Percentiles rank a stretch among this genome's conserved stretches.
Conservation (phyloP, 2,329 filamentous ascomycete genomes). For the Diplodia seriata region DNA sequence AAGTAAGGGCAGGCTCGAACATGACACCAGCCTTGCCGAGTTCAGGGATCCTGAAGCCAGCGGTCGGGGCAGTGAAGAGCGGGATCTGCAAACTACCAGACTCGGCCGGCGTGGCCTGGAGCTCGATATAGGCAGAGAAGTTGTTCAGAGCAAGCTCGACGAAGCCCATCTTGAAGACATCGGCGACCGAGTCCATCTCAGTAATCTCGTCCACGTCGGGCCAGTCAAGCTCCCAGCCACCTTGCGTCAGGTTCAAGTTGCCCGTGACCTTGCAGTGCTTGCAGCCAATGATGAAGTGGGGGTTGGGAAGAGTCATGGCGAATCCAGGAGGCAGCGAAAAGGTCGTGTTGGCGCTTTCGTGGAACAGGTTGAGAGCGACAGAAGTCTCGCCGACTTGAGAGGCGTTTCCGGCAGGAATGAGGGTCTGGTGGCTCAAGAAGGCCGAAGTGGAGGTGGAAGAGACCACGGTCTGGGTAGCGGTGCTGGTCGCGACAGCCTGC, state of each 20-base stretch:
- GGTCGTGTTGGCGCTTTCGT: constrained; percentile 39
- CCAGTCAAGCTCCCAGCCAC: constrained; percentile 41
- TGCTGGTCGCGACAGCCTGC: neutral
- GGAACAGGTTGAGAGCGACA: constrained; percentile 39
- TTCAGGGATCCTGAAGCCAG: constrained; percentile 46
- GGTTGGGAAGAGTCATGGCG: constrained; percentile 35
- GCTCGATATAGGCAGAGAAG: constrained; percentile 45
- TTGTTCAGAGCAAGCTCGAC: constrained; percentile 43
- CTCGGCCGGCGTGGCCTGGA: constrained; percentile 41
- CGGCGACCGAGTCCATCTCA: constrained; percentile 40
- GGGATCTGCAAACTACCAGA: constrained; percentile 39
- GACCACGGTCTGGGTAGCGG: neutral
- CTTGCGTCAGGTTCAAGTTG: constrained; percentile 43
- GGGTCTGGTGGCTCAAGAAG: constrained; percentile 35
- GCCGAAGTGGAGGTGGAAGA: constrained; percentile 5
- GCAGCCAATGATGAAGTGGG: constrained; percentile 43
- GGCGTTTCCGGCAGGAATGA: constrained; percentile 37
- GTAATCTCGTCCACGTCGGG: constrained; percentile 39
- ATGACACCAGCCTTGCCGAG: constrained; percentile 47
- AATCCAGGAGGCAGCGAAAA: constrained; percentile 36
- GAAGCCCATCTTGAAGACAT: constrained; percentile 44
- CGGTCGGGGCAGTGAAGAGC: constrained; percentile 40
- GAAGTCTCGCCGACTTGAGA: constrained; percentile 31
- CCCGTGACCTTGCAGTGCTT: constrained; percentile 47
- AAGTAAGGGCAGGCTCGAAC: constrained; percentile 42